A percentile compares a stretch with the other conserved stretches of the same genome.
Conservation (phyloP, 176 grass and related monocot species). For the Phragmites australis region DNA sequence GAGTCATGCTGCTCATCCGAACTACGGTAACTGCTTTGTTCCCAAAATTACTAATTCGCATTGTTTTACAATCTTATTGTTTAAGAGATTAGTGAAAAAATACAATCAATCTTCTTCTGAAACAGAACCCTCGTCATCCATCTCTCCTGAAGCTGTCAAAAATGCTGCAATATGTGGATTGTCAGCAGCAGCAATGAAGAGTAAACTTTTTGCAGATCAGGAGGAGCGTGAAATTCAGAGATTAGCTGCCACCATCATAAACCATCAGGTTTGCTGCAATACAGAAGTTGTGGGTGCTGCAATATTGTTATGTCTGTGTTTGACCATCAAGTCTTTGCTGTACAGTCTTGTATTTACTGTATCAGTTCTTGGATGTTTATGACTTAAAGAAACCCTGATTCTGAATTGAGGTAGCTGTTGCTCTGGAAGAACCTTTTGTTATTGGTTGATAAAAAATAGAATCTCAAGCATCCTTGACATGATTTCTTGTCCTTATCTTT, state of each 20-base stretch:
- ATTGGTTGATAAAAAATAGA: neutral
- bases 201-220: constrained; percentile 96
- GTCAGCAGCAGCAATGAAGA: constrained; percentile 81
- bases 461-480: neutral
- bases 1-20: constrained; percentile 40
- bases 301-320: constrained; percentile 18
- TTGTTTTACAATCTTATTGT: constrained; percentile 17
- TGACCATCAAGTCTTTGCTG: constrained; percentile 4
- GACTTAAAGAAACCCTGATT: constrained; percentile 24
- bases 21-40: constrained; percentile 48
- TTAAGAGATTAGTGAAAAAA: constrained; percentile 27
- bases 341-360: constrained; percentile 20
- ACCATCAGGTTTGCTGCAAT: constrained; percentile 71
- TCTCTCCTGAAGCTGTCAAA: constrained; percentile 64
- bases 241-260: constrained; percentile 87
- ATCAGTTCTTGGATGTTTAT: constrained; percentile 6
- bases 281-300: neutral
- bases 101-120: constrained; percentile 29
- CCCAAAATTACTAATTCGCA: neutral
- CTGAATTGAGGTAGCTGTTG: constrained; percentile 2
- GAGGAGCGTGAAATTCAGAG: constrained; percentile 99
- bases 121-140: constrained; percentile 51
- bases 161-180: constrained; percentile 81
- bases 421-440: neutral
- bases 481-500: neutral